Evolutionary conservation across 176 grass and related monocot species (phyloP).

Genomic region (Triticum aestivum): DNA sequence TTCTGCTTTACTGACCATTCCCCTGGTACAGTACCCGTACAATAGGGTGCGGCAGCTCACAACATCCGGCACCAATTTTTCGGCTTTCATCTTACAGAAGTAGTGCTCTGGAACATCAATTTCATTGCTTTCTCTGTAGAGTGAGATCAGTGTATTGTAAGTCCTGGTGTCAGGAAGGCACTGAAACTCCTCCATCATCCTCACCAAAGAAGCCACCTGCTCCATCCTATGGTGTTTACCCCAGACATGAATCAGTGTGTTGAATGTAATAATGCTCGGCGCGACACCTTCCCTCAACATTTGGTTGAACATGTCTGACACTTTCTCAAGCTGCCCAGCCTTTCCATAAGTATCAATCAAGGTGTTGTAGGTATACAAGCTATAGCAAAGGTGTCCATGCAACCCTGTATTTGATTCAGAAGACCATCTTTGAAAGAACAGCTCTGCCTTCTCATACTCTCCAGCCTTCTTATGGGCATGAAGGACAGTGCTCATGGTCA

Average conservation of each 20-base stretch:
- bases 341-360: constrained; percentile 89
- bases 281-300: constrained; percentile 71
- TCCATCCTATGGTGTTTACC: constrained; percentile 47
- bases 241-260: constrained; percentile 73
- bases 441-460: constrained; percentile 55
- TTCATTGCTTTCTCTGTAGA: constrained; percentile 67
- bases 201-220: constrained; percentile 58
- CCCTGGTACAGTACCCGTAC: constrained; percentile 69
- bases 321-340: constrained; percentile 66
- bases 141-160: constrained; percentile 70
- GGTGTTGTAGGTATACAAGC: constrained; percentile 80
- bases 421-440: constrained; percentile 64
- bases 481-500: constrained; percentile 67
- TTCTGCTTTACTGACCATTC: constrained; percentile 72
- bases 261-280: constrained; percentile 80
- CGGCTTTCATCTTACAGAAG: constrained; percentile 57
- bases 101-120: constrained; percentile 64
- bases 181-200: constrained; percentile 55
- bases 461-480: constrained; percentile 71
- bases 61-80: constrained; percentile 57
- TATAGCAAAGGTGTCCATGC: constrained; percentile 33
- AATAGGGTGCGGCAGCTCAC: constrained; percentile 81
- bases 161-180: constrained; percentile 69
- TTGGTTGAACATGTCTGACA: constrained; percentile 59
- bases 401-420: constrained; percentile 8